A percentile compares a stretch with the other conserved stretches of the same genome.
Conservation (phyloP, 768 basidiomycete species). For the Tricholoma terreum region DNA sequence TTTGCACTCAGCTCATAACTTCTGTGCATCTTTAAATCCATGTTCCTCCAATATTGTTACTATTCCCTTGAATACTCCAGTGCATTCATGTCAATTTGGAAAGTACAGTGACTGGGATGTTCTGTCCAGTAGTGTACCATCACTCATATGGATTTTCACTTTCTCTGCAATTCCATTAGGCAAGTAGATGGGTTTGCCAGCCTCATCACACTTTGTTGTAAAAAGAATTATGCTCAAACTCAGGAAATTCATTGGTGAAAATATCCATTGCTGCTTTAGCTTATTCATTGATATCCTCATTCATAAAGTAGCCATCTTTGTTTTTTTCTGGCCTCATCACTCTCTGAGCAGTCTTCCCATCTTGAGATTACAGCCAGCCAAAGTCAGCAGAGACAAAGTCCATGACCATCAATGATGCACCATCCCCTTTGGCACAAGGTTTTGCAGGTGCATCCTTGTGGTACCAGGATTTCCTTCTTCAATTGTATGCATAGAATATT, state of each 20-base stretch:
- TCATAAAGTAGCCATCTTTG: neutral
- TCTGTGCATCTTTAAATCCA: neutral
- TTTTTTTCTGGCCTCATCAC: neutral
- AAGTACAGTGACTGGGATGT: neutral
- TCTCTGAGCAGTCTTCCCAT: neutral
- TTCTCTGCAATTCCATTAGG: neutral
- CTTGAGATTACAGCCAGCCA: neutral
- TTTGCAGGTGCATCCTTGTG: neutral
- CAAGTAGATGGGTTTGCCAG: neutral
- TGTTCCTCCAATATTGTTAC: neutral
- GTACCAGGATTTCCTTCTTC: neutral
- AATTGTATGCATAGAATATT: no score
- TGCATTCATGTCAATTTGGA: neutral
- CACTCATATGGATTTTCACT: neutral
- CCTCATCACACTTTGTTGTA: neutral
- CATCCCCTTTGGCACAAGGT: neutral
- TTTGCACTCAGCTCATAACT: neutral
- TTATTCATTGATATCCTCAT: neutral
- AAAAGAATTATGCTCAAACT: neutral
- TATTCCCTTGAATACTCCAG: neutral
- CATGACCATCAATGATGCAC: neutral
- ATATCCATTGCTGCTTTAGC: neutral
- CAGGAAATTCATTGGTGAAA: neutral
- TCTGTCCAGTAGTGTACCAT: neutral
- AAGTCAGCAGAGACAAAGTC: neutral